These are phyloP conservation scores for Lichtheimia ramosa DNA, from an alignment of 371 early-diverging fungal species.

Conservation along the genomic window DNA sequence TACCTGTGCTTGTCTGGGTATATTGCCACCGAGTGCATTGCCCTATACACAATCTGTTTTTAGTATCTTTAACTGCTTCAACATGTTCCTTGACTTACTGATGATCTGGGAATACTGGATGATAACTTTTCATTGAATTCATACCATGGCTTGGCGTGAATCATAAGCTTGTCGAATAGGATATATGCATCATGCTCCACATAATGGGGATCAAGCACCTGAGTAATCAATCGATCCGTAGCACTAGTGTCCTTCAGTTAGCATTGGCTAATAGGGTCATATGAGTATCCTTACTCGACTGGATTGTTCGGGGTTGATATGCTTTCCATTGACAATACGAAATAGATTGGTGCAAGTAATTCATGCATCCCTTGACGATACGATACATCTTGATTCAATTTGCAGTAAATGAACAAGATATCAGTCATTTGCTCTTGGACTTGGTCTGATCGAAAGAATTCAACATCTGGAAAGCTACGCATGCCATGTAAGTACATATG, in stretches of 20 bases:
- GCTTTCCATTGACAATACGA: constrained; percentile 71
- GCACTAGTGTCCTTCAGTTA: constrained; percentile 22
- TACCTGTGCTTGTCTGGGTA: constrained; percentile 1
- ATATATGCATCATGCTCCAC: constrained; percentile 87
- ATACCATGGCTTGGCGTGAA: constrained; percentile 79
- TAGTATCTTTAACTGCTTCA: neutral
- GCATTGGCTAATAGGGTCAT: neutral
- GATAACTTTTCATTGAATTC: constrained; percentile 64
- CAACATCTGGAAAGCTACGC: constrained; percentile 82
- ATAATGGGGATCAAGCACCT: constrained; percentile 44
- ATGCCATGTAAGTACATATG: neutral
- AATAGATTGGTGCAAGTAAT: constrained; percentile 80
- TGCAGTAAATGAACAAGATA: constrained; percentile 90
- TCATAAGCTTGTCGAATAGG: constrained; percentile 85
- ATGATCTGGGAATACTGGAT: neutral
- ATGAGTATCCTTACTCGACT: constrained; percentile 22
- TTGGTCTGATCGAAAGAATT: constrained; percentile 66
- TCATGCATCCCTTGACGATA: constrained; percentile 99
- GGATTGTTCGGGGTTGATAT: constrained; percentile 1
- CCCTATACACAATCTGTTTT: neutral
- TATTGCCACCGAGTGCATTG: neutral
- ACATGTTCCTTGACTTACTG: constrained; percentile 3
- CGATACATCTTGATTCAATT: constrained; percentile 80
- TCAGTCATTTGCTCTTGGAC: constrained; percentile 78
- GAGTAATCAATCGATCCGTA: constrained; percentile 26